Percentiles rank a stretch among this genome's conserved stretches.
These are phyloP conservation scores for Flaveria bidentis DNA, from an alignment of 129 eudicot genomes.

Conservation along the genomic window DNA sequence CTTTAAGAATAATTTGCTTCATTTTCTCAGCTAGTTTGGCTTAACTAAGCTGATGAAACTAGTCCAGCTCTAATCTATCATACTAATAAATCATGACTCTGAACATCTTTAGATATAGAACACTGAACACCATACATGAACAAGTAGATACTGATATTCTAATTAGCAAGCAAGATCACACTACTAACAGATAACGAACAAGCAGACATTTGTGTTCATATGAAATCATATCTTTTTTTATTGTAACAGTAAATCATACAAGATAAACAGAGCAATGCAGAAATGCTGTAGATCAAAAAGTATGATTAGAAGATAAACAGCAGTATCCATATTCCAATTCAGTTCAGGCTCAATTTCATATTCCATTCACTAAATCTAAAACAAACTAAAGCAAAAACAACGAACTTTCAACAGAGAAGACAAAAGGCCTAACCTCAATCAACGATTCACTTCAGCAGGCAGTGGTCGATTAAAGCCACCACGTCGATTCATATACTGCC, in stretches of 20 bases:
- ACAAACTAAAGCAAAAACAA: neutral
- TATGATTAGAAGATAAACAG: neutral
- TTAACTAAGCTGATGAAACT: neutral
- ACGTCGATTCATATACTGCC: slow-evolving; percentile 95
- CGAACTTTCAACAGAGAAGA: neutral
- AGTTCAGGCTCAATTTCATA: slow-evolving; percentile 1
- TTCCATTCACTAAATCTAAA: neutral
- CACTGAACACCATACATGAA: neutral
- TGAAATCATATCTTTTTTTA: neutral
- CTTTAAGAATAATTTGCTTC: neutral
- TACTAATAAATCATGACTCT: neutral
- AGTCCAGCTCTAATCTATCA: neutral
- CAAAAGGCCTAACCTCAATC: slow-evolving; percentile 52
- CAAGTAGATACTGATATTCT: neutral
- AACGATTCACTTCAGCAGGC: slow-evolving; percentile 90
- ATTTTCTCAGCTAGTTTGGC: neutral
- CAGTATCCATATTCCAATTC: neutral
- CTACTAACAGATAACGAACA: neutral
- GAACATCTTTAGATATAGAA: neutral
- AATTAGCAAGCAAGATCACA: neutral
- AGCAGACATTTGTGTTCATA: neutral
- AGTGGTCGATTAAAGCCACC: slow-evolving; percentile 96
- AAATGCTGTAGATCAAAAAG: neutral
- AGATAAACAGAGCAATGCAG: neutral
- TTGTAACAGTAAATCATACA: neutral